Conservation (phyloP, 768 basidiomycete species). For the Suillus bovinus region DNA sequence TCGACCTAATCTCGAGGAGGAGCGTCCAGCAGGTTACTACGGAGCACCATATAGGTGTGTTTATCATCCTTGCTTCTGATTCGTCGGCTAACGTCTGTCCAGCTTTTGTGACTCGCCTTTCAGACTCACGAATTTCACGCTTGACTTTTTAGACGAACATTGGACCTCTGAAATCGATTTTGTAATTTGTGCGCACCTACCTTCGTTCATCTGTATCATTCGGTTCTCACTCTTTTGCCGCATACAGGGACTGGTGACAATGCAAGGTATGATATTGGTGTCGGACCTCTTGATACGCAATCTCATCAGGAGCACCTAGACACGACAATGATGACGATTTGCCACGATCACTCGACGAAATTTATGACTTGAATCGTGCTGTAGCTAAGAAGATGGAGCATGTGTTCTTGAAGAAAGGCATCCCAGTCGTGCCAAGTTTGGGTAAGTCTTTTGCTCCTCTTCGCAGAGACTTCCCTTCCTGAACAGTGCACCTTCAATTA, state of each 20-base stretch:
- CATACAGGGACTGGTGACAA: conserved; percentile 73
- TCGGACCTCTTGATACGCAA: no score
- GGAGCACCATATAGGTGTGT: conserved; percentile 70
- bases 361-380: conserved; percentile 68
- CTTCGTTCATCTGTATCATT: neutral
- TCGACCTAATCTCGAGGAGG: conserved; percentile 52
- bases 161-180: conserved; percentile 88
- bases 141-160: conserved; percentile 75
- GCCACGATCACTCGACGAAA: conserved; percentile 78
- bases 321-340: conserved; percentile 81
- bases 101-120: conserved; percentile 87
- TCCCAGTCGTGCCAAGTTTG: conserved; percentile 79
- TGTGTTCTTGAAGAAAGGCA: conserved; percentile 63
- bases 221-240: neutral
- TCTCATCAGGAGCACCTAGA: conserved; percentile 35
- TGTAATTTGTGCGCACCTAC: conserved; percentile 65
- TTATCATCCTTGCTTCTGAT: conserved; percentile 6
- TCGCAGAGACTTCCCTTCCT: conserved; percentile 4
- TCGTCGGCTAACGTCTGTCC: neutral
- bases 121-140: conserved; percentile 71
- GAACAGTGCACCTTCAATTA: conserved; percentile 24
- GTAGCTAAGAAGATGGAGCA: conserved; percentile 72
- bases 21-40: conserved; percentile 56
- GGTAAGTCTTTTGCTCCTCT: conserved; percentile 40
- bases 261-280: conserved; percentile 47